These are phyloP conservation scores for Sphaerostilbella broomeana DNA, from an alignment of 2,329 filamentous ascomycete genomes.

Conservation along the genomic window DNA sequence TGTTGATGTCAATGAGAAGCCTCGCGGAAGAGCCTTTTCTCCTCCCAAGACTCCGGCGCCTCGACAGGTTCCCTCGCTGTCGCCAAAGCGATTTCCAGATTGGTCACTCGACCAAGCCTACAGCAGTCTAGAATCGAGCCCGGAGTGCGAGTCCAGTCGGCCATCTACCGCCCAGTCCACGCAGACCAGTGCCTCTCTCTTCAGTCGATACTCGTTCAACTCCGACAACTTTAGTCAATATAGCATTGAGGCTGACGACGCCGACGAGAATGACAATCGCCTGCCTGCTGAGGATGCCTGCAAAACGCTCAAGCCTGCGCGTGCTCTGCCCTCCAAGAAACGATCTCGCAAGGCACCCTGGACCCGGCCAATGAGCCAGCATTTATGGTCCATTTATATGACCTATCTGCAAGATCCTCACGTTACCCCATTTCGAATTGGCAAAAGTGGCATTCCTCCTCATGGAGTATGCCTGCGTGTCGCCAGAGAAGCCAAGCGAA, in stretches of 20 bases:
- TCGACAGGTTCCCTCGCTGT: conserved; percentile 36
- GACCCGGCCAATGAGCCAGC: conserved; percentile 59
- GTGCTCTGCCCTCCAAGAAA: conserved; percentile 1
- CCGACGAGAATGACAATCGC: conserved; percentile 20
- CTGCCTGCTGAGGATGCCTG: conserved; percentile 24
- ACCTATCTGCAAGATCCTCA: conserved; percentile 61
- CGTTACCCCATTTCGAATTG: conserved; percentile 58
- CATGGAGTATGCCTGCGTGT: conserved; percentile 59
- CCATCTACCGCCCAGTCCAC: conserved; percentile 55
- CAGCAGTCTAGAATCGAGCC: conserved; percentile 52
- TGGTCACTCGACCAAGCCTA: conserved; percentile 53
- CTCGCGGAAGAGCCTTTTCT: conserved; percentile 40
- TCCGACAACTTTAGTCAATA: conserved; percentile 49
- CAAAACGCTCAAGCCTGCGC: conserved; percentile 23
- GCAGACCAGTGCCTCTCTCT: conserved; percentile 50
- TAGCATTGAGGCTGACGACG: conserved; percentile 39
- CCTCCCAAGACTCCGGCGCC: conserved; percentile 55
- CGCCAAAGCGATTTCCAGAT: conserved; percentile 46
- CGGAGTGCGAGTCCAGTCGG: conserved; percentile 53
- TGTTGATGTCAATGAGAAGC: conserved; percentile 23
- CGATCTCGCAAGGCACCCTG: conserved; percentile 46
- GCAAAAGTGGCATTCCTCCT: conserved; percentile 57
- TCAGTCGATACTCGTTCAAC: conserved; percentile 48
- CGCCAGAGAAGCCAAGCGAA: conserved; percentile 58
- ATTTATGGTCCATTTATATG: conserved; percentile 60